Conservation (phyloP, 306 rosid species). For the Crotalaria pallida region DNA sequence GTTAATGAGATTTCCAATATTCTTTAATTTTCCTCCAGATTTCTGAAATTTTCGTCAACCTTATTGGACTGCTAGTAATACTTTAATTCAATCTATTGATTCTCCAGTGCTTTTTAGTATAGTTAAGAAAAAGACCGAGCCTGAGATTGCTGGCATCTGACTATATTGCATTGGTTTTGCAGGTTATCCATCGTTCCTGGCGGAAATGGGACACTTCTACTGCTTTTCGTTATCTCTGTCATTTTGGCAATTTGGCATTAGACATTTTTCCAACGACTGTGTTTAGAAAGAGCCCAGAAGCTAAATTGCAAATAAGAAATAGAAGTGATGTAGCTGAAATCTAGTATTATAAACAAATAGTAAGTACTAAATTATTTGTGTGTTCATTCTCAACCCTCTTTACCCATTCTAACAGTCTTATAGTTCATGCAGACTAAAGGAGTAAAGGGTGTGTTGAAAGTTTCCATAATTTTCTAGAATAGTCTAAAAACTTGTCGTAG, state of each 20-base stretch:
- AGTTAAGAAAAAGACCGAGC: neutral
- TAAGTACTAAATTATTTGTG: too few relatives aligned
- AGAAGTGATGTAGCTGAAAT: neutral
- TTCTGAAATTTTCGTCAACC: neutral
- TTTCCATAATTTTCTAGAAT: too few relatives aligned
- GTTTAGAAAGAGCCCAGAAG: neutral
- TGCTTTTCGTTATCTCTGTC: constrained; percentile 24
- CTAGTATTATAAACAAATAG: too few relatives aligned
- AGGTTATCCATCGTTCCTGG: constrained; percentile 30
- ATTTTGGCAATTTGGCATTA: constrained; percentile 33
- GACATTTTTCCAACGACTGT: neutral
- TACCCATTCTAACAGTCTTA: neutral
- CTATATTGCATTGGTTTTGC: neutral
- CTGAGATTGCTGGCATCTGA: neutral
- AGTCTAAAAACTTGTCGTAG: too few relatives aligned
- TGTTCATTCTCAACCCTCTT: neutral
- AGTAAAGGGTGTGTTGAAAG: too few relatives aligned
- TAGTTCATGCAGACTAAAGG: neutral
- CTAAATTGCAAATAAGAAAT: neutral
- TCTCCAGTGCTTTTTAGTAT: neutral
- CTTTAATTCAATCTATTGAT: neutral
- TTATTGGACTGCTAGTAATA: neutral
- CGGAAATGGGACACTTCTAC: constrained; percentile 25
- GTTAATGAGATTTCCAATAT: neutral
- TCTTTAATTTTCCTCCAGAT: neutral